Base-by-base conservation (phyloP, 1,284 basidiomycete species). In the Leccinum fuscescens region DNA sequence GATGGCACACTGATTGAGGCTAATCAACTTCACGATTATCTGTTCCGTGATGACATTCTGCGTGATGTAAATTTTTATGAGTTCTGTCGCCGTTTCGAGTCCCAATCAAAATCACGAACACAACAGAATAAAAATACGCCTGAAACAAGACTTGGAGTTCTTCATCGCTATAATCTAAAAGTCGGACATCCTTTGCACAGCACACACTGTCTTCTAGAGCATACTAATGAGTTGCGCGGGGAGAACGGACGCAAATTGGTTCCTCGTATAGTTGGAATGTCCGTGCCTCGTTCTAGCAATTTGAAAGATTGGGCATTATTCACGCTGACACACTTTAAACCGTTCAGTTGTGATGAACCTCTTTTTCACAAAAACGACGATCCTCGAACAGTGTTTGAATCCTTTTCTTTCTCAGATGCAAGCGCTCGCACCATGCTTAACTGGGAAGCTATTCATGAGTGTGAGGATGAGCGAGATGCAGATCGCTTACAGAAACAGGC, bases 311-410 rank as follows among this genome's bases (percentile, higher is more conserved):
- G 67, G 62, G 3, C 53, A 1, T 2, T 68, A 1, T 74, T 74
- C 49, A 53, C 53, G 6, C 27, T 74, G 1, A 56, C 51, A 0
- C 72, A 72, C 44, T 74, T 74, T 51, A 68, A 70, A 14, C 69
- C 73, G 0, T 74, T 72, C 15, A 58, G 55, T 35, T 37, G 24
- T 15, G 48, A 56, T 22, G 1, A 3, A 1, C 33, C 50, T 9
- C 39, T 64, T 3, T 1, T 58, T 5, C 11, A 5, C 4, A 33
- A 22, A 52, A 9, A 22, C 1, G 22, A 57, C 2, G 22, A 33
- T 6, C 12, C 5, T 15, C 14, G 11, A 11, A n/a, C 4, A 2
- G 11, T 39, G 8, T 55, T 55, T 6, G 17, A 55, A 0, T 11
- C 11, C 6, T 55, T 37, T 20, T 0, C 46, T 4, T 57, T 60